Evolutionary conservation across 2,329 filamentous ascomycete species (phyloP), one percentile per base, ranked within the genome.

Genomic region (Aotearoamyces nothofagi): DNA sequence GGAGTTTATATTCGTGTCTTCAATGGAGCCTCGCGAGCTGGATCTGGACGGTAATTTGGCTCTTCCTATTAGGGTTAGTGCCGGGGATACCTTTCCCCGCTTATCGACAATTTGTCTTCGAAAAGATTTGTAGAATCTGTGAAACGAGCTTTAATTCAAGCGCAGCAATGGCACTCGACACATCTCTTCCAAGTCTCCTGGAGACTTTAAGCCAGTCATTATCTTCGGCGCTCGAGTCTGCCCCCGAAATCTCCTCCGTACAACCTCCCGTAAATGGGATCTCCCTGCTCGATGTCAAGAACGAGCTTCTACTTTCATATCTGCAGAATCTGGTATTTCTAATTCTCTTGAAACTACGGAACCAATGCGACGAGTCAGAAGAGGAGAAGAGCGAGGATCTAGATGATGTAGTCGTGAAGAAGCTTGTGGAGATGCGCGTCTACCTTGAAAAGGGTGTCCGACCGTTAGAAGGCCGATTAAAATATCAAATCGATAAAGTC

Each of bases 401-500:
- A 1, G 63, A 74, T 26, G 68, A 78, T 27, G 64, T 77, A 2
- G 75, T 86, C 0, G 76, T 90, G 3, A 76, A 77, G 41, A 93
- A 92, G 49, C 65, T 98, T n/a, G 73, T 86, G 11, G 84, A 93
- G 52, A 61, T 94, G 29, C 71, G 87, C n/a, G 63, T 94, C 1
- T 96, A 92, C 50, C 62, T 98, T 2, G 92, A 98, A 47, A 84
- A 84, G 49, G 92, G 90, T 39, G 80, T 93, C 3, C 73, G 81
- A 10, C 90, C 90, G 0, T 58, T 96, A 10, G 92, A 98, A 55
- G 78, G 78, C 40, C 80, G 86, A 43, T 57, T 98, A 36, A 87
- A 84, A 40, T 98, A 94, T 55, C 86, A 94, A 50, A 83, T 98
- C 45, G 87, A 96, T 53, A 90, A 92, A 49, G 84, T 94, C 15